Percentiles rank a stretch among this genome's conserved stretches.
Evolutionary conservation across 2,329 filamentous ascomycete species (phyloP).

Genomic region (Paraphaeosphaeria sporulosa): DNA sequence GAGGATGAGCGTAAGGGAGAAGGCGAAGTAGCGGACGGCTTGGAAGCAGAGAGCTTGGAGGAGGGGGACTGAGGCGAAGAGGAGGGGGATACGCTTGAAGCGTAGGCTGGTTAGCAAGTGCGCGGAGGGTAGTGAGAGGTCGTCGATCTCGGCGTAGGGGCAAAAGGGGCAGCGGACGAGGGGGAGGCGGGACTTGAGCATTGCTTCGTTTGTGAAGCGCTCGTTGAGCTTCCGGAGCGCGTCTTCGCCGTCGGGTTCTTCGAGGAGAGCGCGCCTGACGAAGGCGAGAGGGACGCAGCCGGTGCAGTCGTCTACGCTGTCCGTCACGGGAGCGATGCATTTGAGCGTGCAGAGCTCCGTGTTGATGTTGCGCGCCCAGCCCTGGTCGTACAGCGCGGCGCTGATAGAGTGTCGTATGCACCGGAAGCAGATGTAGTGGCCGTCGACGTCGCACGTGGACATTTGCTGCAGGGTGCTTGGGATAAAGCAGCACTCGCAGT

Average conservation of each 20-base stretch:
- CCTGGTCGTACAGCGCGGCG: constrained; percentile 92
- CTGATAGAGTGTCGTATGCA: constrained; percentile 84
- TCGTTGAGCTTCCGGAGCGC: constrained; percentile 79
- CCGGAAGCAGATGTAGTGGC: constrained; percentile 79
- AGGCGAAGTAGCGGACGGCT: constrained; percentile 60
- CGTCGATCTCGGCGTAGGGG: constrained; percentile 85
- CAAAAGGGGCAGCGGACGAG: constrained; percentile 90
- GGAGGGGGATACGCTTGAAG: constrained; percentile 42
- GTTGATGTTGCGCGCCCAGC: constrained; percentile 84
- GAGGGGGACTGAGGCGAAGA: constrained; percentile 37
- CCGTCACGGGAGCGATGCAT: constrained; percentile 78
- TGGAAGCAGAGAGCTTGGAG: constrained; percentile 42
- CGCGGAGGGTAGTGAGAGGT: constrained; percentile 40
- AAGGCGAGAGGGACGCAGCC: constrained; percentile 76
- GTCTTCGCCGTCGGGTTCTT: constrained; percentile 73
- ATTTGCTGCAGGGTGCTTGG: constrained; percentile 76
- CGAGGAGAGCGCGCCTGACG: constrained; percentile 74
- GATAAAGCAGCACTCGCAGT: constrained; percentile 82
- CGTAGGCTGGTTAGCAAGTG: constrained; percentile 37
- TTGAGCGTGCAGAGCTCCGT: constrained; percentile 74
- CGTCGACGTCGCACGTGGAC: constrained; percentile 71
- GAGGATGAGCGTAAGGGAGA: constrained; percentile 59
- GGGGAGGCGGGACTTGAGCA: constrained; percentile 76
- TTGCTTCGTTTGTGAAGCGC: constrained; percentile 76
- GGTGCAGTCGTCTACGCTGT: constrained; percentile 63